phyloP scores from a whole-genome alignment of 2,329 filamentous ascomycete species.

The Didymellaceae sp. region DNA sequence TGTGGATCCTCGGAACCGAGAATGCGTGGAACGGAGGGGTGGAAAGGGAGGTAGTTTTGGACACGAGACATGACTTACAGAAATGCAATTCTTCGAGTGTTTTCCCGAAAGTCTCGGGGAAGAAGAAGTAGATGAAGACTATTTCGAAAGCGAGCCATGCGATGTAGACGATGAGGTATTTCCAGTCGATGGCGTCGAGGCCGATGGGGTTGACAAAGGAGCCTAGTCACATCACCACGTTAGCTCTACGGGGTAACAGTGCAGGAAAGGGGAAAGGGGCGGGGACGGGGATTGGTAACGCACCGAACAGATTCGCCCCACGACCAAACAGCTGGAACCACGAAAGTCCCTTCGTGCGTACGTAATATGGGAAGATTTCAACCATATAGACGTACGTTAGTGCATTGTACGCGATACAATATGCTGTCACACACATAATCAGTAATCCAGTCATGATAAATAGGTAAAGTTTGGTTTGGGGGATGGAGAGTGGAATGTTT shows the following conservation, averaged over 20 bases:
- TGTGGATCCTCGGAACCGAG: too few species aligned
- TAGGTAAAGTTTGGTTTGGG: too few species aligned
- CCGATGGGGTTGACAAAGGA: constrained; percentile 69
- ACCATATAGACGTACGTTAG: constrained; percentile 62
- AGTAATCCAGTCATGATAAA: too few species aligned
- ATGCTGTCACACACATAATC: constrained; percentile 52
- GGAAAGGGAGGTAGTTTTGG: too few species aligned
- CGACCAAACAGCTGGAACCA: constrained; percentile 70
- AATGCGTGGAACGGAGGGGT: too few species aligned
- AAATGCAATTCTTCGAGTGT: constrained; percentile 45
- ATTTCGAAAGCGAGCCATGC: constrained; percentile 43
- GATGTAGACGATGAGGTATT: constrained; percentile 68
- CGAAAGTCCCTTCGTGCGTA: constrained; percentile 57
- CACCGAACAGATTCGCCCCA: constrained; percentile 63
- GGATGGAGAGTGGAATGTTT: too few species aligned
- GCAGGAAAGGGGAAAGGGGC: too few species aligned
- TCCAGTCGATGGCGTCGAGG: constrained; percentile 65
- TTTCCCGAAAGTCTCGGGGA: constrained; percentile 44
- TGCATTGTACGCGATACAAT: constrained; percentile 64
- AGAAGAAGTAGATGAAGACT: constrained; percentile 46
- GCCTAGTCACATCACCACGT: too few species aligned
- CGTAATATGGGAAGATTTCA: constrained; percentile 58
- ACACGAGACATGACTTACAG: constrained; percentile 29
- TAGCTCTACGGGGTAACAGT: too few species aligned
- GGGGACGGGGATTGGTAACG: too few species aligned